Percentiles rank a stretch among this genome's conserved stretches.
Conservation (phyloP, 2,329 filamentous ascomycete genomes). For the Diplocarpon mali region DNA sequence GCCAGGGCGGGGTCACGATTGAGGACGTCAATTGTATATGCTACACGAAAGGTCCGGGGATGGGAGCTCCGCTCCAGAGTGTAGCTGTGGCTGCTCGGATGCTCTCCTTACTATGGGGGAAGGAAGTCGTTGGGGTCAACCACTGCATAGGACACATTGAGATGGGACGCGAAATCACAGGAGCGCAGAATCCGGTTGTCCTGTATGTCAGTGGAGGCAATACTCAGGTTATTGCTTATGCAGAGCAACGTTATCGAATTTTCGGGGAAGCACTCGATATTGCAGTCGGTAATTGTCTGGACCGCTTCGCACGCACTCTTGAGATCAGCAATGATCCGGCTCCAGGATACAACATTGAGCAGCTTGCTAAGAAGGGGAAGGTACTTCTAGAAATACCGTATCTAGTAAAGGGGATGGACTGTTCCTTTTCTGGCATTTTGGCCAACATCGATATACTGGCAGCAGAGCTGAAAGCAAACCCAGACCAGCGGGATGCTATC, state of each 20-base stretch:
- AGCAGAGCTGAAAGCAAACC: slow-evolving; percentile 45
- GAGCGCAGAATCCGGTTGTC: slow-evolving; percentile 83
- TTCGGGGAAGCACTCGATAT: slow-evolving; percentile 98
- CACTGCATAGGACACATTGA: slow-evolving; percentile 98
- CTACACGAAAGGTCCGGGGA: slow-evolving; percentile 91
- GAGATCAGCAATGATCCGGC: slow-evolving; percentile 91
- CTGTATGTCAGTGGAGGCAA: slow-evolving; percentile 94
- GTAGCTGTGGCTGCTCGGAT: slow-evolving; percentile 80
- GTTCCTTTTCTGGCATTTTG: slow-evolving; percentile 87
- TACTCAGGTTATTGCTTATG: slow-evolving; percentile 96
- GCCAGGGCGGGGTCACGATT: slow-evolving; percentile 50
- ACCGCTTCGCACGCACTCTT: slow-evolving; percentile 86
- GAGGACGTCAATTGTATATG: slow-evolving; percentile 80
- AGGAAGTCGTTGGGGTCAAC: slow-evolving; percentile 88
- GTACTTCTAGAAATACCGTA: slow-evolving; percentile 82
- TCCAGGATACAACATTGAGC: slow-evolving; percentile 96
- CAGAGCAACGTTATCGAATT: slow-evolving; percentile 87
- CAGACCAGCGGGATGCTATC: slow-evolving; percentile 35
- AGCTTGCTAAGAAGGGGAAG: slow-evolving; percentile 66
- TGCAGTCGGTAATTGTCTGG: slow-evolving; percentile 92
- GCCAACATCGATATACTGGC: slow-evolving; percentile 74
- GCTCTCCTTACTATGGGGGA: slow-evolving; percentile 71
- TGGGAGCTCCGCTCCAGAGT: slow-evolving; percentile 84
- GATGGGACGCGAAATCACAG: slow-evolving; percentile 91
- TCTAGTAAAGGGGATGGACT: slow-evolving; percentile 97